Evolutionary conservation across 176 grass and related monocot genomes (phyloP), one percentile per base, ranked within the genome.

Genomic region (Aegilops longissima): DNA sequence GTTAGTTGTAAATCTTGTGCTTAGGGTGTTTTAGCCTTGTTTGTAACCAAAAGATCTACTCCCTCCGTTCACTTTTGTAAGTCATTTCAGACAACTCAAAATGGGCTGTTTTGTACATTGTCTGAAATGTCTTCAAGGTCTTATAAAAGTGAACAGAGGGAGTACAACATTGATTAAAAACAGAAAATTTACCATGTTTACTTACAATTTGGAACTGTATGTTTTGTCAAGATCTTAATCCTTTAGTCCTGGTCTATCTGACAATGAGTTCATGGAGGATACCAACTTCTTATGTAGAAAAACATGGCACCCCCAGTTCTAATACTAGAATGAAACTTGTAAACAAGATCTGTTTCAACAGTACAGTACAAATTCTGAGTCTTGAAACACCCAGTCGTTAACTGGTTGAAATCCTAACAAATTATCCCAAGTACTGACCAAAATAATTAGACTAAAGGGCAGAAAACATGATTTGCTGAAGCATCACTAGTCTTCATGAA

Each of bases 11-110:
- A 72, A 18, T 12, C 27, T 14, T 66, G n/a, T 80, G 40, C 31
- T 73, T 73, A 51, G 34, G 31, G 64, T 80, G 42, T 5, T 80
- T 82, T 8, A 86, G 8, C 39, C 64, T 86, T 78, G 40, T 24
- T 17, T 7, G 0, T 78, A 52, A 31, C 25, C 33, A 64, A 16
- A 73, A 80, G 44, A 52, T 20, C 45, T 52, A 27, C 27, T 27
- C 27, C 27, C 27, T 27, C 27, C 27, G 27, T 27, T 27, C 27
- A 27, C 27, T 27, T 27, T 27, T 27, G 27, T 27, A 27, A 27
- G 27, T 27, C 27, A 27, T 27, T 27, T 27, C 27, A 27, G 27
- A 27, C 27, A 27, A 27, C 27, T 27, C 27, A 27, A 27, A 27
- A 27, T 27, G 27, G 27, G 27, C 27, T 27, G 27, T 27, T 27